phyloP scores from a whole-genome alignment of 805 yeast genomes.

The Saccharomycopsis selenospora region DNA sequence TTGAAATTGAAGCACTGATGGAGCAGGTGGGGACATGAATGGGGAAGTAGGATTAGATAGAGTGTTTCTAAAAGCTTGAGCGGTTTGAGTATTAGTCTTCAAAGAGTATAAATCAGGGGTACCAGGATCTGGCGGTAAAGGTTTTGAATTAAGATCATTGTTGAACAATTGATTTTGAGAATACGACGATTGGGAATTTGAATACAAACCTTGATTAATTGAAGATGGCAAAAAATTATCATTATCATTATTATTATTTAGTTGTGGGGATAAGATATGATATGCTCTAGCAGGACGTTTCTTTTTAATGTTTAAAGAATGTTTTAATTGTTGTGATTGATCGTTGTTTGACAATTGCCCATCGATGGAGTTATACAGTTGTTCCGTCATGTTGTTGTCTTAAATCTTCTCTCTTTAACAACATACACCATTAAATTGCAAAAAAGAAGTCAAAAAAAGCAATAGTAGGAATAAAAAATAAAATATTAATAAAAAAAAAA shows the following conservation, averaged over 20 bases:
- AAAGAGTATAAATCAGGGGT: neutral
- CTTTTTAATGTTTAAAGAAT: slow-evolving; percentile 7
- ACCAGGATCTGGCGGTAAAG: neutral
- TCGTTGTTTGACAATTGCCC: slow-evolving; percentile 4
- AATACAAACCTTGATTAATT: neutral
- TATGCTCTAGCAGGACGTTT: slow-evolving; percentile 17
- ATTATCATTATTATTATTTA: too few relatives aligned
- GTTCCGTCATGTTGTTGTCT: slow-evolving; percentile 1
- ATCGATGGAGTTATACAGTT: slow-evolving; percentile 6
- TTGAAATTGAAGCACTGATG: slow-evolving; percentile 29
- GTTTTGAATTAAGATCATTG: neutral
- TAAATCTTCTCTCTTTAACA: too few relatives aligned
- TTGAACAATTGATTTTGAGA: neutral
- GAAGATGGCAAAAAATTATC: too few relatives aligned
- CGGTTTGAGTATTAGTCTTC: neutral
- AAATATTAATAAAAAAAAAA: too few relatives aligned
- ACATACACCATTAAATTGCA: too few relatives aligned
- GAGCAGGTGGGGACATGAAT: slow-evolving; percentile 22
- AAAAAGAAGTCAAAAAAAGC: too few relatives aligned
- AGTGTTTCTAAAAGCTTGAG: neutral
- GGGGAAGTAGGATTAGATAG: slow-evolving; percentile 17
- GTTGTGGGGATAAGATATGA: slow-evolving; percentile 13
- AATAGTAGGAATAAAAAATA: too few relatives aligned
- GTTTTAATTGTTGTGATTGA: neutral
- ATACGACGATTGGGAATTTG: neutral